Base-by-base conservation (phyloP, 257 asterid genomes). In the Craterostigma plantagineum region DNA sequence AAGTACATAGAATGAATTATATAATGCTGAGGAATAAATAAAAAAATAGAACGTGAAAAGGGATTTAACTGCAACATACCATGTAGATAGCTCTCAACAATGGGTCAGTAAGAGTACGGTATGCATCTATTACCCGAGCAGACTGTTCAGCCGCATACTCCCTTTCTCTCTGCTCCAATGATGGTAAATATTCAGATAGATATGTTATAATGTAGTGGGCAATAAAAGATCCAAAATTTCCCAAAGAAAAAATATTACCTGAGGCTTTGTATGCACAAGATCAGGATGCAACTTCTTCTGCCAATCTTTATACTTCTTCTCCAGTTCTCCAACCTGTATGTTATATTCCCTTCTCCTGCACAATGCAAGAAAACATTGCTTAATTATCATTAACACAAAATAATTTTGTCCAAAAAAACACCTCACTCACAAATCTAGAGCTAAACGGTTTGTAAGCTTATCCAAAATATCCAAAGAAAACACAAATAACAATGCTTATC, bases 261-360 rank as follows among this genome's bases (percentile, higher is more conserved):
- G 65, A 9, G 98, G 63, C 71, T 79, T 90, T 0, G 98, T 68
- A 57, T 83, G 95, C 59, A 90, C 95, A 27, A 83, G 69, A 64
- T 90, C 98, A 15, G 95, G 98, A 71, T 90, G 98, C 58, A 90
- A 81, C 69, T 79, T 90, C 79, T 74, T 90, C 65, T 83, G 98
- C 95, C 98, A 90, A 52, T 75, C 70, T 65, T 90, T 90, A 59
- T 90, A 90, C 62, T 61, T 75, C 48, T 77, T 77, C 61, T 72
- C 95, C 46, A 90, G 62, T 55, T 61, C 75, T 13, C 58, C 72
- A 49, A 59, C 80, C 51, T 68, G 71, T 35, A 77, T 37, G 12
- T 59, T 78, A 51, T 72, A 79, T 14, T 58, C 61, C 57, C 72
- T 72, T 50, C 66, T 79, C 76, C 98, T 87, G 37, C 0, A 35